A percentile compares a stretch with the other conserved stretches of the same genome.
Conservation (phyloP, 306 rosid species). For the Dalbergia cochinchinensis region DNA sequence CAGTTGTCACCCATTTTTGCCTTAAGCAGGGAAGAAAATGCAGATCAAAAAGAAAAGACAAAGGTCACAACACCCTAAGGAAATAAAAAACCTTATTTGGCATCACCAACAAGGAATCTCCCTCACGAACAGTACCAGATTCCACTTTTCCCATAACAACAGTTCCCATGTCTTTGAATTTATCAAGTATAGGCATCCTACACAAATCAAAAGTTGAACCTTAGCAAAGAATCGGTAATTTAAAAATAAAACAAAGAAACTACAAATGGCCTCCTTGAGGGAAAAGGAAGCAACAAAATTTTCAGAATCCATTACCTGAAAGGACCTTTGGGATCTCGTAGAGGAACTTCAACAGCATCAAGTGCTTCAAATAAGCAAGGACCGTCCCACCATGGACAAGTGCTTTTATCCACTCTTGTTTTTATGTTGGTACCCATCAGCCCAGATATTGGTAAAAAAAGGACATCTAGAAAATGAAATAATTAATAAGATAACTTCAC, state of each 20-base stretch:
- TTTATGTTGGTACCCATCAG: conserved; percentile 75
- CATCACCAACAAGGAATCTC: conserved; percentile 84
- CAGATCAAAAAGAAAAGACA: neutral
- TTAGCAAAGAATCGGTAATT: neutral
- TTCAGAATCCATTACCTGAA: conserved; percentile 68
- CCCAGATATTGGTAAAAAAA: conserved; percentile 92
- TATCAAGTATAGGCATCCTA: conserved; percentile 95
- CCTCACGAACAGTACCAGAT: conserved; percentile 84
- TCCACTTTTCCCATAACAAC: conserved; percentile 97
- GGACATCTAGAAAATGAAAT: conserved; percentile 73
- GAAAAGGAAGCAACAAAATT: conserved; percentile 1
- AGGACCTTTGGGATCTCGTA: conserved; percentile 86
- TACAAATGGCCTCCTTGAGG: neutral
- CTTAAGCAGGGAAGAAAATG: neutral
- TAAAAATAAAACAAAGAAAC: neutral
- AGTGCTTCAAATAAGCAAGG: conserved; percentile 96
- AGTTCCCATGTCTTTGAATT: conserved; percentile 97
- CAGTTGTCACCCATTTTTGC: conserved; percentile 37
- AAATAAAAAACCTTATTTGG: conserved; percentile 83
- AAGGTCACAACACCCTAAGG: conserved; percentile 9
- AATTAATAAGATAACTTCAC: conserved; percentile 29
- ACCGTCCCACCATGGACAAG: conserved; percentile 91
- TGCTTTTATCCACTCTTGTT: conserved; percentile 70
- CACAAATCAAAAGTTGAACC: conserved; percentile 43
- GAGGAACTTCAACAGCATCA: conserved; percentile 75